phyloP scores from a whole-genome alignment of 1,139 yeast species.

The Suhomyces bokatorum region DNA sequence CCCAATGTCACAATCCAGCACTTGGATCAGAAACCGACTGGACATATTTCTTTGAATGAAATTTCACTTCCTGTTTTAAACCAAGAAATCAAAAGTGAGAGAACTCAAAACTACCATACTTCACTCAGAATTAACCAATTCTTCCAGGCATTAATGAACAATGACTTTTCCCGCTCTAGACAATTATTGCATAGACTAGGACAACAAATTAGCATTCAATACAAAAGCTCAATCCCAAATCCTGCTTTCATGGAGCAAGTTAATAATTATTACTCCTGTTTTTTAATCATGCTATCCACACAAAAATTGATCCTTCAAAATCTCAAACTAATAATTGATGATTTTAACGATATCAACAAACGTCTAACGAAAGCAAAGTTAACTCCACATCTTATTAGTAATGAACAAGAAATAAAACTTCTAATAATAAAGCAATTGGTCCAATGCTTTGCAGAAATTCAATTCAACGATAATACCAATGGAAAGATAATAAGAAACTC shows the following conservation, averaged over 20 bases:
- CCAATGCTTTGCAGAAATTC: constrained; percentile 2
- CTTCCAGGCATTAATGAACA: constrained; percentile 13
- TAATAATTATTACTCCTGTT: constrained; percentile 19
- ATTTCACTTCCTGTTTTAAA: background rate
- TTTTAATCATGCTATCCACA: constrained; percentile 12
- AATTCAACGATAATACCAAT: constrained; percentile 2
- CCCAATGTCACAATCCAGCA: background rate
- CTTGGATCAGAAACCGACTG: background rate
- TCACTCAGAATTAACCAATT: constrained; percentile 13
- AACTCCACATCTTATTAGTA: background rate
- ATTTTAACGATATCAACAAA: constrained; percentile 4
- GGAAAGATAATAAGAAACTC: constrained; percentile 8
- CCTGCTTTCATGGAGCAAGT: constrained; percentile 6
- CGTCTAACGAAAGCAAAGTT: background rate
- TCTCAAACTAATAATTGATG: constrained; percentile 17
- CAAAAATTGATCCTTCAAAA: constrained; percentile 14
- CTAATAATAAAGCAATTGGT: constrained; percentile 8
- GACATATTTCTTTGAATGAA: background rate
- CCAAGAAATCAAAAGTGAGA: background rate
- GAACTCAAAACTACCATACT: background rate
- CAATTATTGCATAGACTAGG: constrained; percentile 10
- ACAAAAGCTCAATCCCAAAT: constrained; percentile 1
- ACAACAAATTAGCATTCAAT: constrained; percentile 3
- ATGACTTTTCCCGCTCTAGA: constrained; percentile 14
- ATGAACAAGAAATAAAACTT: constrained; percentile 1